Evolutionary conservation across 352 stramenopile species (phyloP).

Genomic region (Globisporangium cylindrosporum): DNA sequence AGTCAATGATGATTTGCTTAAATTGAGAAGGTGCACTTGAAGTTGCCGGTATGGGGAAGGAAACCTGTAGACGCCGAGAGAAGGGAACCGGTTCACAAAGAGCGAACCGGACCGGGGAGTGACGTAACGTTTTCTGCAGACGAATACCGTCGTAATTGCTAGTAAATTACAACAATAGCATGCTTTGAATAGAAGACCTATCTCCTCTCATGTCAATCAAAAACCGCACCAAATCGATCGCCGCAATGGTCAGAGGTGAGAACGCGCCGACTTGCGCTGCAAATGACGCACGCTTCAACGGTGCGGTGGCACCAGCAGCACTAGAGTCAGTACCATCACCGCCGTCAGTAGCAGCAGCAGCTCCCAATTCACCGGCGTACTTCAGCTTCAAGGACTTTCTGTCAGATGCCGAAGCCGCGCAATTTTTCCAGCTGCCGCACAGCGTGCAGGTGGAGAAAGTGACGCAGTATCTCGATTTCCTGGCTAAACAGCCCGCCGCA

Average conservation of each 20-base stretch:
- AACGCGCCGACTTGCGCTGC: background rate
- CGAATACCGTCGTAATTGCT: background rate
- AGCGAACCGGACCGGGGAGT: constrained; percentile 3
- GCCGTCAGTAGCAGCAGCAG: background rate
- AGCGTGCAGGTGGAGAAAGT: constrained; percentile 54
- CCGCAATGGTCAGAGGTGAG: background rate
- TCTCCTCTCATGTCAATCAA: background rate
- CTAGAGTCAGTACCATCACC: background rate
- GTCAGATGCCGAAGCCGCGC: constrained; percentile 32
- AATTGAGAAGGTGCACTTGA: background rate
- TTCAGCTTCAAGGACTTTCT: constrained; percentile 74
- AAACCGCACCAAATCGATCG: background rate
- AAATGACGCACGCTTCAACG: background rate
- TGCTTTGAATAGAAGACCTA: background rate
- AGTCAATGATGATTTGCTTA: background rate
- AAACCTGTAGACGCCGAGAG: background rate
- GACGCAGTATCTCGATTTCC: constrained; percentile 60
- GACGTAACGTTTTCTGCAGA: constrained; percentile 12
- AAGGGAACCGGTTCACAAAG: background rate
- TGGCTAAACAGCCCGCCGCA: constrained; percentile 39
- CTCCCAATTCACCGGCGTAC: constrained; percentile 17
- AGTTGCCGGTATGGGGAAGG: background rate
- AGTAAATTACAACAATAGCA: background rate
- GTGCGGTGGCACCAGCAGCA: background rate
- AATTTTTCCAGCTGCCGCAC: constrained; percentile 57